Base-by-base conservation (phyloP, 345 rosid genomes). In the Carallia pectinifolia region DNA sequence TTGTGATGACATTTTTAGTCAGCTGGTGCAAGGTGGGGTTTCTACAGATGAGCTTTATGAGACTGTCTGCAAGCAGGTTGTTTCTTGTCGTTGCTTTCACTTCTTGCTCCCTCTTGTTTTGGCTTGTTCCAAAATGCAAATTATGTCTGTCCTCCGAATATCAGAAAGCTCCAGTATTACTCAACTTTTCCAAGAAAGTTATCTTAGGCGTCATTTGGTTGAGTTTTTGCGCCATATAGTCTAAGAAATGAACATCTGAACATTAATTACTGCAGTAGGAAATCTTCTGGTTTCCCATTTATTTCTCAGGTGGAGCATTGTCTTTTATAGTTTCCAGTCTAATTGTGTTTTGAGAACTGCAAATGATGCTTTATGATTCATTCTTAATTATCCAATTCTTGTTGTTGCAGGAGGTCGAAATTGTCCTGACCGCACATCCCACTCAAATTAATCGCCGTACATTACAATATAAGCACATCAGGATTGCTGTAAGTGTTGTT, bases 351-450 rank as follows among this genome's bases (percentile, higher is more conserved):
- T 38, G 71, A 12, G 33, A 33, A 53, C 39, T 64, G 59, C 60
- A 52, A 58, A 58, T 18, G 50, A 6, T 54, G 59, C 38, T 65
- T 17, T n/a, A 29, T 53, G 3, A 10, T 38, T 5, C 64, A 18
- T 69, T 50, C 59, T 47, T 62, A 47, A 60, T 62, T 63, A 31
- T 53, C 65, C 15, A 64, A 63, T 61, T 75, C 62, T 69, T 72
- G 62, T 72, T 56, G 19, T 47, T 76, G 76, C 87, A 93, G 93
- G 98, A 86, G 80, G 93, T 94, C 39, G 98, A 94, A 82, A 91
- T 94, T 71, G 98, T 94, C 79, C 97, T 94, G 58, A 94, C 97
- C 64, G 98, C 98, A 58, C 98, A 94, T 79, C 98, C 98, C 58
- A 94, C 98, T 77, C 98, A 94, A 84, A 94, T 94, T 69, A 88